A percentile compares a stretch with the other conserved stretches of the same genome.
These are phyloP conservation scores for Aspergillus niger DNA, from an alignment of 2,329 filamentous ascomycete genomes.

Conservation along the genomic window DNA sequence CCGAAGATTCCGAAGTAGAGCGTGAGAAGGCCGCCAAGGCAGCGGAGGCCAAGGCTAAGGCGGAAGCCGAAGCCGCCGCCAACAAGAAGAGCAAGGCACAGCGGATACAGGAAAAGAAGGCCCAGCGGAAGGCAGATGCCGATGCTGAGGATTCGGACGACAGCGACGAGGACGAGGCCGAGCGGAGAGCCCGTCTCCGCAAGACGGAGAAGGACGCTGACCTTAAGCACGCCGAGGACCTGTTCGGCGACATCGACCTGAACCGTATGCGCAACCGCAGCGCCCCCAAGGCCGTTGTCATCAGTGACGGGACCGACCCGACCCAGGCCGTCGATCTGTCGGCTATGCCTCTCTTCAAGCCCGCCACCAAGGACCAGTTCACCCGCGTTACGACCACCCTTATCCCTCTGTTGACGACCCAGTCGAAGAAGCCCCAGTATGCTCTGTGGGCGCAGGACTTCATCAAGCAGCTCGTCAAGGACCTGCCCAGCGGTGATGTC, in stretches of 20 bases:
- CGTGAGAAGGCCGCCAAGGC: conserved; percentile 91
- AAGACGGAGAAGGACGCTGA: conserved; percentile 84
- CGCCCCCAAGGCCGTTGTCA: conserved; percentile 65
- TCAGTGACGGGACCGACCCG: conserved; percentile 70
- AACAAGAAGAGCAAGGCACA: conserved; percentile 88
- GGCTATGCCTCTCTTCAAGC: conserved; percentile 81
- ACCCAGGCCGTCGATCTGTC: conserved; percentile 79
- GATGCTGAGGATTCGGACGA: conserved; percentile 58
- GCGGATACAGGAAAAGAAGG: conserved; percentile 78
- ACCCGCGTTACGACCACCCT: conserved; percentile 74
- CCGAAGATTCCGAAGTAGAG: conserved; percentile 95
- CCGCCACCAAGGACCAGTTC: conserved; percentile 83
- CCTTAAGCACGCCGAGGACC: conserved; percentile 83
- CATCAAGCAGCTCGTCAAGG: conserved; percentile 80
- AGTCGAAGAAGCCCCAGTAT: conserved; percentile 88
- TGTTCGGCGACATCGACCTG: conserved; percentile 77
- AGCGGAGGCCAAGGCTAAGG: conserved; percentile 82
- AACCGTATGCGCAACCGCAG: conserved; percentile 61
- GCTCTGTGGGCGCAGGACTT: conserved; percentile 89
- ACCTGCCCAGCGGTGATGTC: conserved; percentile 87
- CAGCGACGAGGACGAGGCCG: conserved; percentile 69
- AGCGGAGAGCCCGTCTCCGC: conserved; percentile 72
- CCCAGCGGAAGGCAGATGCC: conserved; percentile 61
- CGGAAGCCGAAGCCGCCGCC: conserved; percentile 81
- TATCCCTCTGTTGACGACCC: conserved; percentile 72